Evolutionary conservation across 768 basidiomycete genomes (phyloP), one percentile per base, ranked within the genome.

Genomic region (Chiua virens): DNA sequence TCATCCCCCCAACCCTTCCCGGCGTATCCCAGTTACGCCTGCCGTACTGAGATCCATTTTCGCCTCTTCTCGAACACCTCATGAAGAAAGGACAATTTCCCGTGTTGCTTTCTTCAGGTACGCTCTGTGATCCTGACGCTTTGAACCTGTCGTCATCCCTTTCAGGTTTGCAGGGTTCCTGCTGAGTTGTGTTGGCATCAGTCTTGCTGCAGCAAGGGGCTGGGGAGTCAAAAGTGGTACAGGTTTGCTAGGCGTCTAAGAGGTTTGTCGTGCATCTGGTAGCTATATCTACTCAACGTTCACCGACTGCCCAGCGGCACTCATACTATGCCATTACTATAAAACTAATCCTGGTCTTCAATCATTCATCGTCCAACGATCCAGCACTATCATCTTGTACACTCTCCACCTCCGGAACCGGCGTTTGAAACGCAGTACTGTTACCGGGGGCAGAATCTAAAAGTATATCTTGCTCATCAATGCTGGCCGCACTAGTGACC

Each of bases 101-200:
- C 81, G 89, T 14, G 77, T 90, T 45, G 90, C 91, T 27, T 93
- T 93, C 74, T 92, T 92, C 69, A 81, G 91, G 90, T 88, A 66
- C 41, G 61, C 46, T 49, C 49, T 47, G 27, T 37, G 28, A 18
- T 21, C 38, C 34, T 50, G 22, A 17, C 4, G 5, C 20, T 36
- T 15, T 2, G 7, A 36, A 18, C 13, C 10, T 21, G 39, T 32
- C 8, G 52, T 15, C 21, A 41, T 50, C 23, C 14, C 35, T 32
- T 49, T 17, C 18, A 92, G 90, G 51, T 93, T 93, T 66, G 75
- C 87, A 3, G 91, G 89, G 2, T 93, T 91, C 62, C 62, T 93
- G 45, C 67, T 93, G 40, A 92, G 91, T 64, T 92, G 90, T 62
- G 73, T 92, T 42, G 84, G 78, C 5, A 92, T 93, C 49, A 86